phyloP scores from a whole-genome alignment of 257 asterid genomes.

The Euphrasia confusa region DNA sequence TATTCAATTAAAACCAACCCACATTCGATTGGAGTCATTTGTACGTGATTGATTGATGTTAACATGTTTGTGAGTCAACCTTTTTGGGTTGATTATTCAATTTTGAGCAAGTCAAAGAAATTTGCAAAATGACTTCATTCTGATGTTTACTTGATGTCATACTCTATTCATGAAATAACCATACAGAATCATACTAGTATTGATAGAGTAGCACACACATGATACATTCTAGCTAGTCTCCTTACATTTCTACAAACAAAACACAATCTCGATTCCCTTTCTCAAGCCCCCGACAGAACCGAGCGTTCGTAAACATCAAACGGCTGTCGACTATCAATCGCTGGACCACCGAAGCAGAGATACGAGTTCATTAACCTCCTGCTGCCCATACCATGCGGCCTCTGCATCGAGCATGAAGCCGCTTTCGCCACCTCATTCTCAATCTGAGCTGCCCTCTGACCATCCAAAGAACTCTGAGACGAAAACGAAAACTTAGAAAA shows the following conservation, averaged over 20 bases:
- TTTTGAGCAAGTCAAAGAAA: too few species aligned
- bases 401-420: conserved; percentile 39
- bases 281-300: conserved; percentile 53
- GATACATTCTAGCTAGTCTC: too few species aligned
- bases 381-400: conserved; percentile 27
- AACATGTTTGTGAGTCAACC: too few species aligned
- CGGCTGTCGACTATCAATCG: conserved; percentile 31
- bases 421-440: conserved; percentile 44
- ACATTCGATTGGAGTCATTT: too few species aligned
- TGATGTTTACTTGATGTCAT: too few species aligned
- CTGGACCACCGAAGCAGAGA: conserved; percentile 62
- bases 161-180: background rate
- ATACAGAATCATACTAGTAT: too few species aligned
- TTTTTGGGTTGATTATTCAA: too few species aligned
- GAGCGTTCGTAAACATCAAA: conserved; percentile 50
- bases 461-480: conserved; percentile 54
- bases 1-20: background rate
- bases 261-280: background rate
- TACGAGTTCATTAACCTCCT: conserved; percentile 52
- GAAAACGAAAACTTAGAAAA: conserved; percentile 61
- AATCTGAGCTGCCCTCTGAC: conserved; percentile 35
- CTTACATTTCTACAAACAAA: conserved; percentile 25
- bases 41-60: too few species aligned
- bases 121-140: too few species aligned
- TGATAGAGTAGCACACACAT: too few species aligned